These are phyloP conservation scores for Yamadazyma diddensiae DNA, from an alignment of 1,139 yeast genomes.

Conservation along the genomic window DNA sequence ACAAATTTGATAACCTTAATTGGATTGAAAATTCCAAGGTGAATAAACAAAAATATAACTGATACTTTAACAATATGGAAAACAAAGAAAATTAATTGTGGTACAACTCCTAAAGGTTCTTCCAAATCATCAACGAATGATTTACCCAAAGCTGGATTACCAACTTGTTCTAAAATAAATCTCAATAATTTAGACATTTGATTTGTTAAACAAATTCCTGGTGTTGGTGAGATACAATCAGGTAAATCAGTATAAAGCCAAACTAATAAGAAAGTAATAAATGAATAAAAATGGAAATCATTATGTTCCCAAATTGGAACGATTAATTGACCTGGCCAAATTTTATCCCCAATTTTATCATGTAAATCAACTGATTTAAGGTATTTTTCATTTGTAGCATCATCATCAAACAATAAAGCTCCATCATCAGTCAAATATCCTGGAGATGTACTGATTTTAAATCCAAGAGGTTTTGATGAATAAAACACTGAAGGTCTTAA, in stretches of 20 bases:
- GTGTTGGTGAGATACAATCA: constrained; percentile 84
- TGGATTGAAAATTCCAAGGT: constrained; percentile 80
- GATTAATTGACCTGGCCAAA: constrained; percentile 90
- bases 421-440: constrained; percentile 87
- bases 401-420: constrained; percentile 62
- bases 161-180: constrained; percentile 30
- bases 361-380: constrained; percentile 41
- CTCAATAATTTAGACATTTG: constrained; percentile 36
- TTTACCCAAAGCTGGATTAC: constrained; percentile 36
- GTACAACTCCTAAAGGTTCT: constrained; percentile 37
- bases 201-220: constrained; percentile 82
- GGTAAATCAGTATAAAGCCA: constrained; percentile 97
- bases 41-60: constrained; percentile 56
- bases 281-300: constrained; percentile 43
- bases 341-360: constrained; percentile 52
- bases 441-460: constrained; percentile 68
- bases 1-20: constrained; percentile 27
- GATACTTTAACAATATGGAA: constrained; percentile 65
- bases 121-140: constrained; percentile 48
- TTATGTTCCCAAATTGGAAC: constrained; percentile 76
- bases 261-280: constrained; percentile 43
- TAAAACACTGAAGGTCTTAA: constrained; percentile 80
- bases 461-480: constrained; percentile 60
- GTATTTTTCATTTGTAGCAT: constrained; percentile 49
- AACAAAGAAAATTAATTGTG: constrained; percentile 67